Evolutionary conservation across 371 early-diverging fungal species (phyloP).

Genomic region (Conidiobolus incongruus): DNA sequence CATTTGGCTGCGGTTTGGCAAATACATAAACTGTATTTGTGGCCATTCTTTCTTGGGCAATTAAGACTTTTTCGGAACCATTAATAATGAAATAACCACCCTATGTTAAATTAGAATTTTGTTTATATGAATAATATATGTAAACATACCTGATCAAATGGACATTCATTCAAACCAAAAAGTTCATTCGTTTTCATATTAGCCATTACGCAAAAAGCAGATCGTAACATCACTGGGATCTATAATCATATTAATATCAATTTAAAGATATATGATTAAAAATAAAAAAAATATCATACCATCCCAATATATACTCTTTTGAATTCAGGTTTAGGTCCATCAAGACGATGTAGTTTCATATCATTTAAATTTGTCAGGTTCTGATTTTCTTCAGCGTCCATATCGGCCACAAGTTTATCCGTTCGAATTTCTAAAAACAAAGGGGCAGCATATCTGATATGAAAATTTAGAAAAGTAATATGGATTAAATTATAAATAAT

Average conservation of each 20-base stretch:
- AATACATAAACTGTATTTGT: slow-evolving; percentile 97
- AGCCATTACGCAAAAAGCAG: slow-evolving; percentile 72
- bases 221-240: slow-evolving; percentile 97
- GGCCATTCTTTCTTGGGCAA: slow-evolving; percentile 99
- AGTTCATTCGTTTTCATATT: slow-evolving; percentile 52
- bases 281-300: slow-evolving; percentile 8
- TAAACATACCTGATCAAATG: slow-evolving; percentile 69
- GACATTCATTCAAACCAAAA: slow-evolving; percentile 85
- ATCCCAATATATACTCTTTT: slow-evolving; percentile 80
- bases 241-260: too few species aligned
- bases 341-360: slow-evolving; percentile 24
- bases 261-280: too few species aligned
- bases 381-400: slow-evolving; percentile 40
- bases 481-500: too few species aligned
- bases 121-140: not conserved
- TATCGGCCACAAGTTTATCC: slow-evolving; percentile 37
- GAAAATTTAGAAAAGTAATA: slow-evolving; percentile 1
- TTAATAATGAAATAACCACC: slow-evolving; percentile 99
- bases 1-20: slow-evolving; percentile 66
- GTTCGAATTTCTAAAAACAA: slow-evolving; percentile 86
- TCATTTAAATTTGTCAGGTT: slow-evolving; percentile 27
- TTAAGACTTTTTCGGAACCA: slow-evolving; percentile 98
- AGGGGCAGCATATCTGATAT: slow-evolving; percentile 67
- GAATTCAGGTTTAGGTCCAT: slow-evolving; percentile 24
- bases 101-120: slow-evolving; percentile 9